Conservation (phyloP, 148 eudicot genomes). For the Fagopyrum homotropicum region DNA sequence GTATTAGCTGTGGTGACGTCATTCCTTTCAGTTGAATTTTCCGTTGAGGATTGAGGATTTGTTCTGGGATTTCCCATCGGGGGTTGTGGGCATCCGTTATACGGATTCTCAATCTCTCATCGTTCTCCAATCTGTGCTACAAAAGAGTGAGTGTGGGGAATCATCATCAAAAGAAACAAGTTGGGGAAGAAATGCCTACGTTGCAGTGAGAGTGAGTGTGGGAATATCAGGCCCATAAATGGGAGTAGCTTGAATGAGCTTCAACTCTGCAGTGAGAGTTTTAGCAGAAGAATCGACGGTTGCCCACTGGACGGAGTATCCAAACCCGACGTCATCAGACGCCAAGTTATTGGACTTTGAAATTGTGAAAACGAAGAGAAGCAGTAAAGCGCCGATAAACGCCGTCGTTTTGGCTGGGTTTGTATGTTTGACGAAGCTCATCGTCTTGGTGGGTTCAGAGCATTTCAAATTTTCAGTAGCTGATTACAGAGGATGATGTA, state of each 20-base stretch:
- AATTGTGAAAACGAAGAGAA: not conserved
- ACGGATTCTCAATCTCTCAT: conserved; percentile 42
- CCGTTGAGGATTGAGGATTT: conserved; percentile 19
- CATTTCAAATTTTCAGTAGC: too few relatives aligned
- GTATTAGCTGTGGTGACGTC: not conserved
- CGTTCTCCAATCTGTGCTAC: conserved; percentile 45
- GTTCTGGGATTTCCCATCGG: conserved; percentile 63
- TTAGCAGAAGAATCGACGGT: not conserved
- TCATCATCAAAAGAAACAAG: not conserved
- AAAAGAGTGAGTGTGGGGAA: not conserved
- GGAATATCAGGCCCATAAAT: conserved; percentile 22
- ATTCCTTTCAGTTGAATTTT: not conserved
- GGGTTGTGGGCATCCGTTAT: conserved; percentile 45
- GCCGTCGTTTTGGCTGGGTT: not conserved
- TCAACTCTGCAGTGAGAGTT: conserved; percentile 20
- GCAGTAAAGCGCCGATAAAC: not conserved
- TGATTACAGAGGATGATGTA: too few relatives aligned
- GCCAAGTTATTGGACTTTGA: not conserved
- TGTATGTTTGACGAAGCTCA: not conserved
- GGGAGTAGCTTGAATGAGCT: conserved; percentile 17
- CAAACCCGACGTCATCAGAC: conserved; percentile 9
- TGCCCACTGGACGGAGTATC: conserved; percentile 15
- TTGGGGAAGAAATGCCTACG: not conserved
- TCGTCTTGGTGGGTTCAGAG: not conserved
- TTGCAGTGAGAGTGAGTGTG: not conserved